Evolutionary conservation across 768 basidiomycete genomes (phyloP), one percentile per base, ranked within the genome.

Genomic region (Tricholoma matsutake): DNA sequence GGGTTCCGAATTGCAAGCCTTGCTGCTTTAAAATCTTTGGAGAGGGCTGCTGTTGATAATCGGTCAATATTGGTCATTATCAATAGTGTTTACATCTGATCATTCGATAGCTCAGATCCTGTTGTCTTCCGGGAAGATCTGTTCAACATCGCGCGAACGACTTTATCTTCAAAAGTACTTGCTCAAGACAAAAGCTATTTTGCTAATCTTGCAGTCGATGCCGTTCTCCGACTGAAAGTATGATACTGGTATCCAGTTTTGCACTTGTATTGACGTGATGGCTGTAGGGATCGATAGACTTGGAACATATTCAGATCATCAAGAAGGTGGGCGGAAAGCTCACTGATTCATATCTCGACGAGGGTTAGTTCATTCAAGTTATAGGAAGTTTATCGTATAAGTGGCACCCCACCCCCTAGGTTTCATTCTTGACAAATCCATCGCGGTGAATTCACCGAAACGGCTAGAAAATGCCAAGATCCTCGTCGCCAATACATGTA

Each of bases 261-360:
- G 6, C 1, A 3, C 28, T 2, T 16, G 22, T 10, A 57, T 37
- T 63, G 53, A 66, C 37, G n/a, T 1, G n/a, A 37, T 7, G 31
- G 25, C 14, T 54, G 6, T 68, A 94, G 91, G 97, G 97, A 37
- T 97, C 95, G 37, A 95, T 92, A 55, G 91, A 98, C 76, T 81
- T 99, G 34, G 96, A 99, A 66, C 95, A 98, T 73, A 98, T 99
- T 65, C 96, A 99, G 76, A 89, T 98, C 73, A 99, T 98, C 80
- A 99, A 99, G 84, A 98, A 98, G 77, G 93, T 92, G n/a, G 96
- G 96, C 60, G 96, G 96, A 55, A 99, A 98, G 79, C 82, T 99
- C 68, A 96, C 94, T 0, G 96, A 98, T 69, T 96, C 94, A 6
- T 99, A 98, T 79, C 86, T 99, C 34, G 96, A 97, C 69, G 97